Evolutionary conservation across 1,139 yeast species (phyloP).

Genomic region (Candida labiduridarum): DNA sequence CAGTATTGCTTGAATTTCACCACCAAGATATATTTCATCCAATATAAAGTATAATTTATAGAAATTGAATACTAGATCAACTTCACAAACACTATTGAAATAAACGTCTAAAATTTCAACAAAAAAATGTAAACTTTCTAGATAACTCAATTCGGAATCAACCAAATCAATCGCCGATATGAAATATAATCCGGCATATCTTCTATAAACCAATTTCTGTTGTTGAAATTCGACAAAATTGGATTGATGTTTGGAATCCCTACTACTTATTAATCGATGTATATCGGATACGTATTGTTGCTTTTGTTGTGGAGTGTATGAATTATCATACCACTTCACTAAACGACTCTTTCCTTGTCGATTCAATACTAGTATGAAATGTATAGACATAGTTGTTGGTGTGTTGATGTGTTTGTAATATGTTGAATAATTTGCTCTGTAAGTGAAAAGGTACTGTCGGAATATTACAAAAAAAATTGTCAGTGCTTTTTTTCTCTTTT

Average conservation of each 20-base stretch:
- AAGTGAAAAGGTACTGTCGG: no score
- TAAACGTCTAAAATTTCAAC: conserved; percentile 88
- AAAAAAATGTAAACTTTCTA: conserved; percentile 84
- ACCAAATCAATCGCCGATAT: conserved; percentile 72
- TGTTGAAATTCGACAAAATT: conserved; percentile 78
- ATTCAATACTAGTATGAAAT: conserved; percentile 79
- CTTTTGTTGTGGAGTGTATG: conserved; percentile 43
- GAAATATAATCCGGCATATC: conserved; percentile 92
- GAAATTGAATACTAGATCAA: conserved; percentile 84
- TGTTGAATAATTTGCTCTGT: no score
- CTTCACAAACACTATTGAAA: conserved; percentile 90
- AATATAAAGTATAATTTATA: conserved; percentile 69
- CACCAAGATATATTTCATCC: conserved; percentile 78
- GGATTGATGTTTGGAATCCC: conserved; percentile 83
- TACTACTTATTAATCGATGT: conserved; percentile 77
- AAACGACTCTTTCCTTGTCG: conserved; percentile 92
- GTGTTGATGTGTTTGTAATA: background rate
- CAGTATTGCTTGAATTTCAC: conserved; percentile 77
- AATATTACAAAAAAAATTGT: no score
- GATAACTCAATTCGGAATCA: conserved; percentile 79
- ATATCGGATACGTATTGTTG: conserved; percentile 66
- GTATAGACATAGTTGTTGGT: conserved; percentile 62
- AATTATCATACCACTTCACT: conserved; percentile 71
- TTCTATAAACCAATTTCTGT: conserved; percentile 72
- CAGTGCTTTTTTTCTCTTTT: no score